These are phyloP conservation scores for Nakazawaea ishiwadae DNA, from an alignment of 805 yeast species.

Conservation along the genomic window DNA sequence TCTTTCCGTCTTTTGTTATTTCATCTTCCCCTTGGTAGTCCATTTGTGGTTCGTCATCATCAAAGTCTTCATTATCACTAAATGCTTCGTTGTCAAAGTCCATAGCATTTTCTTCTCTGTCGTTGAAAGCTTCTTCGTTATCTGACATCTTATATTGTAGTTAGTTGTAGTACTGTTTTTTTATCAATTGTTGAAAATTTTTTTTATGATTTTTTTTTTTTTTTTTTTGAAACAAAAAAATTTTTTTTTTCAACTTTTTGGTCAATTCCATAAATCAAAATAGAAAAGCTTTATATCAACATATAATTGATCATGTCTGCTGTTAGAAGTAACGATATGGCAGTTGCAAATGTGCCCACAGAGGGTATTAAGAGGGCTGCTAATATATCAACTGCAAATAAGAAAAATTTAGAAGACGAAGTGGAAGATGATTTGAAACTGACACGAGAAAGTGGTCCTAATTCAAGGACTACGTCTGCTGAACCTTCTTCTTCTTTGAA, in stretches of 20 bases:
- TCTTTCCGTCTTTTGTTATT: constrained; percentile 65
- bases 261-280: background rate
- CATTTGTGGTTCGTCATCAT: constrained; percentile 32
- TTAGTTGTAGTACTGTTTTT: background rate
- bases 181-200: constrained; percentile 4
- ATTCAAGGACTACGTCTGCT: constrained; percentile 6
- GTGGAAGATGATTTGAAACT: background rate
- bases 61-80: constrained; percentile 27
- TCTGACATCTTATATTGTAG: constrained; percentile 39
- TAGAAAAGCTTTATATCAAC: background rate
- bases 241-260: background rate
- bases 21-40: constrained; percentile 38
- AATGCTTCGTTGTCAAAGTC: constrained; percentile 83
- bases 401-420: too few relatives aligned
- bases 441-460: background rate
- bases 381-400: too few relatives aligned
- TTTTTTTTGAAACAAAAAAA: background rate
- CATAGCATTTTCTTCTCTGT: constrained; percentile 62
- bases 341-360: too few relatives aligned
- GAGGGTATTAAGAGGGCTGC: too few relatives aligned
- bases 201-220: background rate
- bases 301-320: too few relatives aligned
- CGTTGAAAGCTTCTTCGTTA: constrained; percentile 59
- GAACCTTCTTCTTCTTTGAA: constrained; percentile 34
- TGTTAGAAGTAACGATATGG: too few relatives aligned